These are phyloP conservation scores for Nymphaea colorata DNA, from an alignment of 164 flowering plant genomes.

Conservation along the genomic window DNA sequence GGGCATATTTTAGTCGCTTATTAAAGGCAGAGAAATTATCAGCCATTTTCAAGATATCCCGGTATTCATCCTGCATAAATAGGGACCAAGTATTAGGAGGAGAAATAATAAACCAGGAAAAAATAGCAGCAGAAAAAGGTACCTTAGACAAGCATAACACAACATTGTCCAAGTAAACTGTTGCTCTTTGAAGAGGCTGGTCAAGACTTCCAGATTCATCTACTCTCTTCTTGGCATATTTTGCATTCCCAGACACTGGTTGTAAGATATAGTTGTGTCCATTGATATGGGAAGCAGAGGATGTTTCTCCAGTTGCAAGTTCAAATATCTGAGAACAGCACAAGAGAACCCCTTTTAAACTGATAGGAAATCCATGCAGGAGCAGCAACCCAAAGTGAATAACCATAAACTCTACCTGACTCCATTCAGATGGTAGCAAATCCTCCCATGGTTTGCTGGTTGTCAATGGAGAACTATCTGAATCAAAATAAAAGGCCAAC, in stretches of 20 bases:
- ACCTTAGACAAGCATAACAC: slow-evolving; percentile 91
- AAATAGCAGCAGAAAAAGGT: slow-evolving; percentile 2
- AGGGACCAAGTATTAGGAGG: neutral
- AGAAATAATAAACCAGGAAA: neutral
- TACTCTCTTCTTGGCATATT: slow-evolving; percentile 48
- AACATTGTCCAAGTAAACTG: slow-evolving; percentile 87
- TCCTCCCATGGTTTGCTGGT: slow-evolving; percentile 74
- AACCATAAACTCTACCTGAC: slow-evolving; percentile 34
- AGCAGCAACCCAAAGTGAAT: too few relatives aligned
- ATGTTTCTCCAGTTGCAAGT: slow-evolving; percentile 49
- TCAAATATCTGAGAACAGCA: slow-evolving; percentile 52
- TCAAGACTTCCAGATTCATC: slow-evolving; percentile 28
- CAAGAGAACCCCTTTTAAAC: too few relatives aligned
- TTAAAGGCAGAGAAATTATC: slow-evolving; percentile 90
- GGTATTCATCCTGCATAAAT: slow-evolving; percentile 69
- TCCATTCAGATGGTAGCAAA: slow-evolving; percentile 90
- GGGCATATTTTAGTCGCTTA: slow-evolving; percentile 79
- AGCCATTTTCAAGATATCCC: slow-evolving; percentile 71
- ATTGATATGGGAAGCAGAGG: slow-evolving; percentile 17
- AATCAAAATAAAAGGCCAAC: slow-evolving; percentile 81
- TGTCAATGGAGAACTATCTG: slow-evolving; percentile 73
- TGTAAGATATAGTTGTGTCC: slow-evolving; percentile 70
- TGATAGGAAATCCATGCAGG: too few relatives aligned
- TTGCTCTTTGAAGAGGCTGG: slow-evolving; percentile 70
- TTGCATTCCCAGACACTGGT: slow-evolving; percentile 92